These are phyloP conservation scores for Lonicera japonica DNA, from an alignment of 129 eudicot species.

Conservation along the genomic window DNA sequence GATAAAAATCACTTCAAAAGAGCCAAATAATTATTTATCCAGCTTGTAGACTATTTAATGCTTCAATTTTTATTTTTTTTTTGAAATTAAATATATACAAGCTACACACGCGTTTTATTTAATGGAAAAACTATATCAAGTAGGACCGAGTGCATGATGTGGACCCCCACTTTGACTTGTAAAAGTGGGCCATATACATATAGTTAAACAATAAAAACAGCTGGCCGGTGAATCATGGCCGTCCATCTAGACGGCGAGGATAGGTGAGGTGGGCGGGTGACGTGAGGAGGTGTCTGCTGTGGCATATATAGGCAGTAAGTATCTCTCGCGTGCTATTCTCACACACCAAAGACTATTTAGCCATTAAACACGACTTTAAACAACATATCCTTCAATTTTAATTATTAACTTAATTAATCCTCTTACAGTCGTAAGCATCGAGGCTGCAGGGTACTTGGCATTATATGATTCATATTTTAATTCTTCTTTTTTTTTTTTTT, in stretches of 20 bases:
- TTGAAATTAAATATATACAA: no score
- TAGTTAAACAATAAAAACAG: background rate
- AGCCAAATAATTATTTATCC: no score
- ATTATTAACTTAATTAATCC: background rate
- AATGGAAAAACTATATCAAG: no score
- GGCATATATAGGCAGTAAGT: slow-evolving; percentile 14
- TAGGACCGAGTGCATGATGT: no score
- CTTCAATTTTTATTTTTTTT: no score
- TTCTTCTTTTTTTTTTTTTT: no score
- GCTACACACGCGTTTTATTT: no score
- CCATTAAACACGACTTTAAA: slow-evolving; percentile 9
- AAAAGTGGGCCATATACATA: background rate
- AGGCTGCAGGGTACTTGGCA: slow-evolving; percentile 4
- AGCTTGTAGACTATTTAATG: no score
- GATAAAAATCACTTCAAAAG: no score
- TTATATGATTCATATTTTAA: no score
- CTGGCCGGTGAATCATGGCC: slow-evolving; percentile 1
- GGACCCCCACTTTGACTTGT: slow-evolving; percentile 12
- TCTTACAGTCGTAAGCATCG: slow-evolving; percentile 12
- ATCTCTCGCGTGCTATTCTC: slow-evolving; percentile 7
- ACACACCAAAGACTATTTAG: background rate
- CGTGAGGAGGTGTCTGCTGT: background rate
- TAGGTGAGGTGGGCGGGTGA: slow-evolving; percentile 5
- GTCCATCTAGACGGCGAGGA: slow-evolving; percentile 10
- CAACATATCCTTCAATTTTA: no score